Evolutionary conservation across 805 yeast species (phyloP).

Genomic region (Crinitomyces ghanaensis): DNA sequence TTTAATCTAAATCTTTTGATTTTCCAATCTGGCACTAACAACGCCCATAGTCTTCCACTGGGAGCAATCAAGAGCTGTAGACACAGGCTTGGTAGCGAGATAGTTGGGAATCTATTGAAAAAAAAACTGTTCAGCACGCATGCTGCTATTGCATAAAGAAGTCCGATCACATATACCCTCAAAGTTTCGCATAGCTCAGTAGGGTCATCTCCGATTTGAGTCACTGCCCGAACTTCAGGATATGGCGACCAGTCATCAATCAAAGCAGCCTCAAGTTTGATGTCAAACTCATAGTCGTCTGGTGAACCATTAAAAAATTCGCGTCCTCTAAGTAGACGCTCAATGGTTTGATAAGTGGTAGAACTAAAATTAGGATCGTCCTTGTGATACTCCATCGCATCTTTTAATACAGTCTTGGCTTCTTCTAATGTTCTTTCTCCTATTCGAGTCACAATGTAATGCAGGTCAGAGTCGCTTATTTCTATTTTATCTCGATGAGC

Average conservation of each 20-base stretch:
- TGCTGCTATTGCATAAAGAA: constrained; percentile 43
- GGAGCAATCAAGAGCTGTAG: constrained; percentile 51
- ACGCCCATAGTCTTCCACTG: constrained; percentile 28
- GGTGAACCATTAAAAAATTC: constrained; percentile 4
- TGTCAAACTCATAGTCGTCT: constrained; percentile 21
- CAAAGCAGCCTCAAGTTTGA: constrained; percentile 31
- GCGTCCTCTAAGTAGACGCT: constrained; percentile 21
- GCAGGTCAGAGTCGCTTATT: too few species aligned
- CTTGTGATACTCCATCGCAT: constrained; percentile 31
- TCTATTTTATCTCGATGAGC: too few species aligned
- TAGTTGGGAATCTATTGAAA: constrained; percentile 35
- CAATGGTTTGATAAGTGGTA: constrained; percentile 27
- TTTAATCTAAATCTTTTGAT: constrained; percentile 36
- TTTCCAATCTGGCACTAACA: constrained; percentile 31
- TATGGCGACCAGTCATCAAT: constrained; percentile 37
- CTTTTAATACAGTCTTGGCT: constrained; percentile 19
- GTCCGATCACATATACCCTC: constrained; percentile 40
- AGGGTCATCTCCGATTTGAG: constrained; percentile 39
- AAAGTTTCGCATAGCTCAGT: constrained; percentile 36
- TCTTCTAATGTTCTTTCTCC: too few species aligned
- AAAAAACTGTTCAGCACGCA: constrained; percentile 49
- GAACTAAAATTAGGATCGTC: constrained; percentile 37
- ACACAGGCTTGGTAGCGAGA: constrained; percentile 37
- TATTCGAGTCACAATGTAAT: too few species aligned
- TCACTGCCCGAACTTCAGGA: constrained; percentile 48